Evolutionary conservation across 805 yeast species (phyloP), one percentile per base, ranked within the genome.

Genomic region (Priceomyces castillae): DNA sequence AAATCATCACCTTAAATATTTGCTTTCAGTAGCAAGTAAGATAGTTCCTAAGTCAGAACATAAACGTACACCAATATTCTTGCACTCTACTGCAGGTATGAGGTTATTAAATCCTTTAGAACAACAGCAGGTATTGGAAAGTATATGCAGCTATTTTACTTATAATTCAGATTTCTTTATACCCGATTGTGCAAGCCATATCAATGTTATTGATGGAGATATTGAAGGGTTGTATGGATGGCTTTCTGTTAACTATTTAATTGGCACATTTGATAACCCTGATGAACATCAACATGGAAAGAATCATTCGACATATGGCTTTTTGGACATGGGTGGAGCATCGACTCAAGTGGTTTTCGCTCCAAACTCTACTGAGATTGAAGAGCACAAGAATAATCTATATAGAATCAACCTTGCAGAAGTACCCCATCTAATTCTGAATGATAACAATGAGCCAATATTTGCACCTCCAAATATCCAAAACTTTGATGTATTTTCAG

Each of bases 41-140:
- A 65, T 79, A 5, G 75, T 84, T 1, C 90, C 90, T 12, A 64
- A 67, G 41, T 76, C 78, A 14, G 86, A 82, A 55, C 81, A 78
- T 40, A 53, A 53, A 7, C 56, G 88, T 38, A 84, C 90, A 0
- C 90, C 90, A 0, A 69, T 84, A 0, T 82, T 81, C 50, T 57
- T 84, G 5, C 87, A 83, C 58, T 81, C 86, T 0, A 83, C 89
- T 0, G 89, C 85, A 0, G 87, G 87, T 0, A 74, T 82, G 80
- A 61, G 88, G 35, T 57, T 78, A 11, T 61, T 83, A 34, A 73
- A 71, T 16, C 84, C 82, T 1, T 64, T 69, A 10, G 76, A 77
- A 28, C 81, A 76, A 50, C 64, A 63, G 34, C 59, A 60, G 14
- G 70, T 82, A 15, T 54, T 82, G 44, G 66, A 62, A 12, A 62